phyloP scores from a whole-genome alignment of 2,329 filamentous ascomycete species.

The Colletotrichum spinosum region DNA sequence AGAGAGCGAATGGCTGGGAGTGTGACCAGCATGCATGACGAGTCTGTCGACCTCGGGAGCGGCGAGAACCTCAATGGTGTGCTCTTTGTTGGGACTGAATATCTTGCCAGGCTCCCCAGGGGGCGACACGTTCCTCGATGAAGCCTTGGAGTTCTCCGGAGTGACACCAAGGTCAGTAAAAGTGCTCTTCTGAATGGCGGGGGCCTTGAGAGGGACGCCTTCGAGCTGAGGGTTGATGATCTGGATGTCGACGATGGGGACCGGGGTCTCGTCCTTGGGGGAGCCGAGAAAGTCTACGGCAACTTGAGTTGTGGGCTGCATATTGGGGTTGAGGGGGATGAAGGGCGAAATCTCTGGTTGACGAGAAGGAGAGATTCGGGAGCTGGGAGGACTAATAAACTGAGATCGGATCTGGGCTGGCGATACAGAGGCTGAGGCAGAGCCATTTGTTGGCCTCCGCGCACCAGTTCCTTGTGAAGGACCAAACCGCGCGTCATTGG shows the following conservation, averaged over 20 bases:
- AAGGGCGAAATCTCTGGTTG: constrained; percentile 52
- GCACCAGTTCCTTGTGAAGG: constrained; percentile 29
- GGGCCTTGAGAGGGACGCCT: constrained; percentile 67
- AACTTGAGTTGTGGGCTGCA: constrained; percentile 50
- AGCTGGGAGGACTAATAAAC: constrained; percentile 44
- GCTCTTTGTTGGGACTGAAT: constrained; percentile 50
- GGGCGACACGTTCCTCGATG: constrained; percentile 45
- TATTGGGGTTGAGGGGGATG: constrained; percentile 57
- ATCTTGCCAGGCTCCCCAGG: constrained; percentile 41
- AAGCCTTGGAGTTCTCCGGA: constrained; percentile 41
- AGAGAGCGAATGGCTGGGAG: constrained; percentile 70
- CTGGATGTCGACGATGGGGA: constrained; percentile 67
- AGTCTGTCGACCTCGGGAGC: constrained; percentile 63
- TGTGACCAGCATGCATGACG: constrained; percentile 73
- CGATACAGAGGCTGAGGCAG: constrained; percentile 38
- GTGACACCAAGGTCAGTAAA: constrained; percentile 56
- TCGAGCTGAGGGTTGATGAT: constrained; percentile 70
- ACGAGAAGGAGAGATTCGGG: constrained; percentile 48
- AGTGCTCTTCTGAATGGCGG: constrained; percentile 63
- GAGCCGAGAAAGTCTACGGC: constrained; percentile 50
- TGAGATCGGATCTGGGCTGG: constrained; percentile 35
- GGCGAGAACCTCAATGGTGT: constrained; percentile 59
- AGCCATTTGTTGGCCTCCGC: constrained; percentile 35
- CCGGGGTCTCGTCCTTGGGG: constrained; percentile 48
- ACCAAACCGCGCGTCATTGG: constrained; percentile 39